Base-by-base conservation (phyloP, 1,284 basidiomycete genomes). In the Sphagnurus paluster region DNA sequence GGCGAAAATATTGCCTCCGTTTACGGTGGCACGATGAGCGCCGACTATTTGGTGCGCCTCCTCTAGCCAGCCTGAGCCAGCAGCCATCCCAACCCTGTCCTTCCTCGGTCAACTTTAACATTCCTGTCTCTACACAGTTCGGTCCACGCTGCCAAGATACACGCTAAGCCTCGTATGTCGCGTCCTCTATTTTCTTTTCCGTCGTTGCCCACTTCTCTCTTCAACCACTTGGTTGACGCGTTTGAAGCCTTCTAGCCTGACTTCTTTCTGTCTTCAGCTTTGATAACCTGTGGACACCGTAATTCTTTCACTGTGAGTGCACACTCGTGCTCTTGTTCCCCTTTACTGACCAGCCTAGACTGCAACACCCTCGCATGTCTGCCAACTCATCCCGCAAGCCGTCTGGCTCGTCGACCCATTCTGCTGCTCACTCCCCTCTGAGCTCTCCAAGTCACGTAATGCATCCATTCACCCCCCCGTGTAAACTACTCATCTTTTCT, bases 331-430 rank as follows among this genome's bases (percentile, higher is more conserved):
- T 25, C 33, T 34, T 36, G 38, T 40, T 30, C 38, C 24, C 41
- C 34, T 20, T 48, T 20, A 36, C 39, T 40, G 11, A 11, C 14
- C 35, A 16, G 30, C 32, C 34, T 46, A 20, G 35, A 21, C 24
- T 40, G 38, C 42, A 36, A 41, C 59, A 59, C 32, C 49, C 53
- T 56, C 50, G 55, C 54, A 85, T 84, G 82, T 76, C 77, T 65
- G 75, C 72, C 48, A 67, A 72, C 50, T 71, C 76, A 36, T 75
- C 80, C 25, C 77, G 81, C 60, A 84, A 84, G 60, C 80, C 81
- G 38, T 84, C 85, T 39, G 77, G 76, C 46, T 82, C 84, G 21
- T 82, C 85, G 23, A 75, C 75, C 14, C 80, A 77, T 44, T 84
- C 84, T 42, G 69, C 71, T 39, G 70, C 72, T 25, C 84, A 77